phyloP scores from a whole-genome alignment of 129 eudicot genomes.

The Ambrosia trifida region DNA sequence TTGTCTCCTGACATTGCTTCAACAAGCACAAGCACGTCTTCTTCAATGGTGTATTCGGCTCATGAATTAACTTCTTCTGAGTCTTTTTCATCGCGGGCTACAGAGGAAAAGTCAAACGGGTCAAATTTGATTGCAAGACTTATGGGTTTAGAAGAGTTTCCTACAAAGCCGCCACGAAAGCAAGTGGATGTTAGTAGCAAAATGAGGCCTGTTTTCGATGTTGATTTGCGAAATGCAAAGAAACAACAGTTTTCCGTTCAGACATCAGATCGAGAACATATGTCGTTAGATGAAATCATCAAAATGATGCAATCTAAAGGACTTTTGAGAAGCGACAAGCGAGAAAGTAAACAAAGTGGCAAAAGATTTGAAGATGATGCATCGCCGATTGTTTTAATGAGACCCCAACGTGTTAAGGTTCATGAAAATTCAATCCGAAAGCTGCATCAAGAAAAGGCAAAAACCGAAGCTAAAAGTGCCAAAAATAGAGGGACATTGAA shows the following conservation, averaged over 20 bases:
- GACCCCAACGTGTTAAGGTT: conserved; percentile 36
- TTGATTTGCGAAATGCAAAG: conserved; percentile 54
- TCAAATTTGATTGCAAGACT: conserved; percentile 74
- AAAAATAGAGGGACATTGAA: conserved; percentile 36
- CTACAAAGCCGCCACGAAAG: conserved; percentile 40
- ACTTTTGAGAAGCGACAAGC: conserved; percentile 38
- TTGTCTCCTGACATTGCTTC: conserved; percentile 51
- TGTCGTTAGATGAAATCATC: conserved; percentile 52
- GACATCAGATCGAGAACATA: conserved; percentile 39
- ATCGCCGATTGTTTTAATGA: conserved; percentile 75
- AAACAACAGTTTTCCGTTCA: conserved; percentile 37
- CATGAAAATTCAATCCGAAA: conserved; percentile 36
- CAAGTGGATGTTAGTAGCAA: conserved; percentile 32
- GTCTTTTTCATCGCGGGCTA: conserved; percentile 45
- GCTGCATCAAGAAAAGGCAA: conserved; percentile 42
- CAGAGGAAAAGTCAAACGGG: conserved; percentile 47
- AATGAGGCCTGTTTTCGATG: conserved; percentile 47
- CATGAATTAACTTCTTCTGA: conserved; percentile 62
- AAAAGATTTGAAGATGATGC: conserved; percentile 33
- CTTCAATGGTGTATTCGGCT: conserved; percentile 47
- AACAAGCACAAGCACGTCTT: conserved; percentile 74
- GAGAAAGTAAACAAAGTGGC: conserved; percentile 22
- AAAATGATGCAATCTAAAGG: conserved; percentile 58
- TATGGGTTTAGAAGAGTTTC: conserved; percentile 74
- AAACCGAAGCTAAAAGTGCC: conserved; percentile 27